Conservation (phyloP, 495 filamentous ascomycete species). For the Penicillium cosmopolitanum region DNA sequence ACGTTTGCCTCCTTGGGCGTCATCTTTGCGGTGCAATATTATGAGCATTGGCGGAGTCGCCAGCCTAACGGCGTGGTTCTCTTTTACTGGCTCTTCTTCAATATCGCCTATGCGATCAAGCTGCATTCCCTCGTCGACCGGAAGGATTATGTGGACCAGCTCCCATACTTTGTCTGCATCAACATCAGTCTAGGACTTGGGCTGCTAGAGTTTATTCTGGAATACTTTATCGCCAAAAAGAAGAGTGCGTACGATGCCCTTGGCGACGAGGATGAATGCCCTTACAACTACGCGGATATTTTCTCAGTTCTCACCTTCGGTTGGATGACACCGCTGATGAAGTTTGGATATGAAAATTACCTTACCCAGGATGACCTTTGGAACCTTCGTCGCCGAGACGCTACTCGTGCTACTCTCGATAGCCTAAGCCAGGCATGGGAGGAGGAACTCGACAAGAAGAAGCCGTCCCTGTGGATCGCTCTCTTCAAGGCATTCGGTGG, state of each 20-base stretch:
- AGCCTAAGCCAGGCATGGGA: constrained; percentile 78
- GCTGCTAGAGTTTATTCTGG: constrained; percentile 74
- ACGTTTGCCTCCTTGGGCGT: constrained; percentile 78
- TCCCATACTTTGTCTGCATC: constrained; percentile 80
- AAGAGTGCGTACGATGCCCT: constrained; percentile 80
- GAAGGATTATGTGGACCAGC: constrained; percentile 62
- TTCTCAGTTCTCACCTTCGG: constrained; percentile 94
- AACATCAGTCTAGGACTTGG: constrained; percentile 75
- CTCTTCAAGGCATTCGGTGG: constrained; percentile 82
- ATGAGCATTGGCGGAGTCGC: constrained; percentile 86
- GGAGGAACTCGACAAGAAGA: constrained; percentile 70
- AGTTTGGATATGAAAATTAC: constrained; percentile 86
- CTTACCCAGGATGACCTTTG: constrained; percentile 97
- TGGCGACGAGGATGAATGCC: constrained; percentile 90
- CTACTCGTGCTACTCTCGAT: constrained; percentile 67
- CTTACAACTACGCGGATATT: constrained; percentile 89
- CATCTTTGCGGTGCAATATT: constrained; percentile 85
- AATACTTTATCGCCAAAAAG: constrained; percentile 92
- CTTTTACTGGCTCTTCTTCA: constrained; percentile 93
- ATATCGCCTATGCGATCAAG: constrained; percentile 82
- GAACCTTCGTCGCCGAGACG: constrained; percentile 82
- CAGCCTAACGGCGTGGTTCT: constrained; percentile 92
- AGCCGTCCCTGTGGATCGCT: constrained; percentile 91
- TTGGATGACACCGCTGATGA: constrained; percentile 99
- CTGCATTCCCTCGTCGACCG: constrained; percentile 85